Conservation (phyloP, 768 basidiomycete species). For the Tylopilus intermedius region DNA sequence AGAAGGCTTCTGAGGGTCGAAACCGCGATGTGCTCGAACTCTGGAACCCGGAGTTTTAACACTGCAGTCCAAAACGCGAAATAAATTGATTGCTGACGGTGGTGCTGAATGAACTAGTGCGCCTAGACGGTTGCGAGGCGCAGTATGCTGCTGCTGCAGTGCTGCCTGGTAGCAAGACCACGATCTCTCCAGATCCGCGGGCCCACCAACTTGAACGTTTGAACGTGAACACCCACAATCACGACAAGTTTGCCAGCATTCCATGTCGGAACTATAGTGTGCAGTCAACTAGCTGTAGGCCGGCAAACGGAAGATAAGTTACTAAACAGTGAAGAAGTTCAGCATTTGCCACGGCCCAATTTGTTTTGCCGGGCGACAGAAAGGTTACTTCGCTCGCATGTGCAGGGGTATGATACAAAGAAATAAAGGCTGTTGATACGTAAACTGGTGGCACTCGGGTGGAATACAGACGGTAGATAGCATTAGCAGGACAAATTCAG, state of each 20-base stretch:
- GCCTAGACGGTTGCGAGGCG: neutral
- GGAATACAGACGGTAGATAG: constrained; percentile 11
- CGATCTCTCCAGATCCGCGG: neutral
- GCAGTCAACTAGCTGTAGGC: neutral
- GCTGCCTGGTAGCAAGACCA: no score
- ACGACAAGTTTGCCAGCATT: neutral
- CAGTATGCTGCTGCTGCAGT: neutral
- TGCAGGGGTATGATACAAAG: neutral
- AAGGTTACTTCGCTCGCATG: neutral
- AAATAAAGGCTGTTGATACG: neutral
- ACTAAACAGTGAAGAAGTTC: no score
- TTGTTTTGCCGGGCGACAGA: no score
- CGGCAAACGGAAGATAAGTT: no score
- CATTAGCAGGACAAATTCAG: constrained; percentile 4
- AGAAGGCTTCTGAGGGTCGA: no score
- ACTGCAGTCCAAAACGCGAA: no score
- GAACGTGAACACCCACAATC: neutral
- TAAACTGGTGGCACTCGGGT: neutral
- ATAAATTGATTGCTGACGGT: no score
- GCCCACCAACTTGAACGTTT: neutral
- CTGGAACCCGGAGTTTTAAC: no score
- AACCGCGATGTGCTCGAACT: no score
- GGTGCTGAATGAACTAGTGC: neutral
- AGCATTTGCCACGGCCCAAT: no score
- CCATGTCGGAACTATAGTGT: neutral